These are phyloP conservation scores for Ulmus americana DNA, from an alignment of 331 rosid species.

Conservation along the genomic window DNA sequence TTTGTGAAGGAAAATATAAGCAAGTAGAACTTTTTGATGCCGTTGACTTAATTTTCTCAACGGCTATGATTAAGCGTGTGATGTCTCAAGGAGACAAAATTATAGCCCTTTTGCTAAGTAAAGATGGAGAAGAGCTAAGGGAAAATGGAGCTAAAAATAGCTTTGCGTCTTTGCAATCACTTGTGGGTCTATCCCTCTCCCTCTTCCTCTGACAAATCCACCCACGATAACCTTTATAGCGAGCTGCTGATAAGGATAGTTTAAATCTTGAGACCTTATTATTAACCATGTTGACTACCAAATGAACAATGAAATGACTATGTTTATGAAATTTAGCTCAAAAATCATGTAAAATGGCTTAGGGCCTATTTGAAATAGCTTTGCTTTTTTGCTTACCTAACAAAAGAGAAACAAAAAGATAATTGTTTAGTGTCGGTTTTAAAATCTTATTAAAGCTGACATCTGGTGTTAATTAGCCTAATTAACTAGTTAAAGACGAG, in stretches of 20 bases:
- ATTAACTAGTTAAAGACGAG: too few species aligned
- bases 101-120: constrained; percentile 27
- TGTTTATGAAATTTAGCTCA: constrained; percentile 15
- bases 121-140: constrained; percentile 18
- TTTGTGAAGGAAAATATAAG: constrained; percentile 8
- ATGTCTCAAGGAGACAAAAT: constrained; percentile 46
- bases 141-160: constrained; percentile 2
- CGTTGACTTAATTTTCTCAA: constrained; percentile 36
- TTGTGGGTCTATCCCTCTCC: constrained; percentile 28
- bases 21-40: constrained; percentile 25
- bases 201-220: constrained; percentile 29
- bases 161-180: constrained; percentile 29
- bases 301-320: constrained; percentile 32
- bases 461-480: too few species aligned
- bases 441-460: too few species aligned
- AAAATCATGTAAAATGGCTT: background rate
- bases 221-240: constrained; percentile 21
- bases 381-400: too few species aligned
- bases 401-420: background rate
- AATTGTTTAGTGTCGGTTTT: background rate
- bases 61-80: constrained; percentile 61
- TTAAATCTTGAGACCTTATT: constrained; percentile 24
- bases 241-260: constrained; percentile 18
- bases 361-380: too few species aligned
- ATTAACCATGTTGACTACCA: constrained; percentile 29